Evolutionary conservation across 2,329 filamentous ascomycete species (phyloP), one percentile per base, ranked within the genome.

Genomic region (Trichoderma asperellum): DNA sequence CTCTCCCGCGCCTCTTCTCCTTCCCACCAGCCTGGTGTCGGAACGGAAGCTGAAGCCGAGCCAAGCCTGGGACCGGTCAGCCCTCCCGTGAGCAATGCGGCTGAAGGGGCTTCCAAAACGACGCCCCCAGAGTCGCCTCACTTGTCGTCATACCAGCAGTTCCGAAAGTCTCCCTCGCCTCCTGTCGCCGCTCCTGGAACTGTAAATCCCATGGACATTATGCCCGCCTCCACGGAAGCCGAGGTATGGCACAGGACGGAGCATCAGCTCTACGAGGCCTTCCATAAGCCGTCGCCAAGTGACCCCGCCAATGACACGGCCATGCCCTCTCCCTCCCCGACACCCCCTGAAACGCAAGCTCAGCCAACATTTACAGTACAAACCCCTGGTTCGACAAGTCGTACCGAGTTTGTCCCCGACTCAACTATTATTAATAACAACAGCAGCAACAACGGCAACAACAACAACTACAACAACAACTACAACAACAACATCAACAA

Each of bases 181-280:
- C 75, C 80, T 14, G 66, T 69, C 5, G 78, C 83, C 43, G 78
- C 81, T 1, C 81, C 82, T 3, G 83, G 83, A 40, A 86, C 84
- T 4, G 84, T 85, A 11, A 86, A 86, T 52, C 85, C 85, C 0
- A 85, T 85, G 81, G 83, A 85, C 60, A 82, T 87, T 35, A 86
- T 86, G 85, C 82, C 81, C 5, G 77, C 81, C 3, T 78, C 77
- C 18, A 81, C 79, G 4, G 75, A 81, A 69, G 76, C 76, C 8
- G 81, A 82, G 69, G 68, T 78, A 34, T 80, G 77, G 76, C 76
- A 81, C 62, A 74, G 76, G 43, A 81, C 77, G 18, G 80, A 81
- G 70, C 78, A 80, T 66, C 75, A 81, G 68, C 73, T 81, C 47
- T 75, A 73, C 52, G 69, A 75, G 32, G 73, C 75, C 11, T 74